Evolutionary conservation across 2,329 filamentous ascomycete species (phyloP).

Genomic region (Aspergillus sp.): DNA sequence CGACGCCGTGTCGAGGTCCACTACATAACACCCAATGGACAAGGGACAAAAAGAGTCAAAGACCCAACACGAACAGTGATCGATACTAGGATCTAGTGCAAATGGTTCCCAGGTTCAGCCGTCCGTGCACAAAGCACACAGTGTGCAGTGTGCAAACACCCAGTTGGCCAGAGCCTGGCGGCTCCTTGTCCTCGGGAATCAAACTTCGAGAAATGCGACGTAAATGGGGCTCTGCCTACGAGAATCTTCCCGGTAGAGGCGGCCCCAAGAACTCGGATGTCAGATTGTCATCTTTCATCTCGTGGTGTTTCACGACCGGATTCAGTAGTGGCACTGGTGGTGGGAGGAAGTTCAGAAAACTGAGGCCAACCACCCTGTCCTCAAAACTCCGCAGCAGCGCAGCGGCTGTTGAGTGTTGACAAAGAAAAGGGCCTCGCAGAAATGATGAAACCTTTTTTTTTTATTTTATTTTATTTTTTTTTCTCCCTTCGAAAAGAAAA

Average conservation of each 20-base stretch:
- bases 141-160: constrained; percentile 4
- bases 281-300: not conserved
- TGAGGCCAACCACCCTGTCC: not conserved
- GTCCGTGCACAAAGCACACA: not conserved
- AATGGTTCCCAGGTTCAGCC: constrained; percentile 2
- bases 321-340: not conserved
- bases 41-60: no score
- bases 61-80: not conserved
- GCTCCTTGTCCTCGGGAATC: not conserved
- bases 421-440: constrained; percentile 5
- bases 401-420: not conserved
- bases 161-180: not conserved
- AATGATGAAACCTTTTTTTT: not conserved
- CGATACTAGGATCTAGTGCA: constrained; percentile 7
- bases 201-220: not conserved
- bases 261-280: not conserved
- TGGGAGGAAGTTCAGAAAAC: not conserved
- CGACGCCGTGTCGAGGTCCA: not conserved
- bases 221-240: not conserved
- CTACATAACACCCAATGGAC: not conserved
- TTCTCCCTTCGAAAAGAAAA: no score
- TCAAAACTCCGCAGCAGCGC: no score
- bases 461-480: not conserved
- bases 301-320: not conserved
- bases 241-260: not conserved